Percentiles rank a stretch among this genome's conserved stretches.
Conservation (phyloP, 192 early-diverging fungal genomes). For the Backusella luteola region DNA sequence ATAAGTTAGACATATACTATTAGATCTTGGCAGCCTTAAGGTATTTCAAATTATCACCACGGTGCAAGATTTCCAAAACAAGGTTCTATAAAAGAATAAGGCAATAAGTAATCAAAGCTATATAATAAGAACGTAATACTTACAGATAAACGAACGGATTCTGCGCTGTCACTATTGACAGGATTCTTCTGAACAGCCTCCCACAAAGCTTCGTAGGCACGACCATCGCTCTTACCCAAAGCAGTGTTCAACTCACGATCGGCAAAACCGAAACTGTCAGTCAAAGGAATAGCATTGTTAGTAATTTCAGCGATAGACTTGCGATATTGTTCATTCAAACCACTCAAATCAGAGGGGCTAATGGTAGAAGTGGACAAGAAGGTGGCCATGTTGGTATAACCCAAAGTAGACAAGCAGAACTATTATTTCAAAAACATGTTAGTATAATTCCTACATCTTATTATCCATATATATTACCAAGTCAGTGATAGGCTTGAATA, state of each 20-base stretch:
- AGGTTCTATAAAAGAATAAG: constrained; percentile 11
- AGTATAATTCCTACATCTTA: no score
- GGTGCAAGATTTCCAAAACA: constrained; percentile 20
- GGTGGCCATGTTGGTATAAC: constrained; percentile 40
- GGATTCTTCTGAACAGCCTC: constrained; percentile 37
- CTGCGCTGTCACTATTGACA: constrained; percentile 20
- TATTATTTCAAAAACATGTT: constrained; percentile 40
- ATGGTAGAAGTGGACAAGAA: constrained; percentile 47
- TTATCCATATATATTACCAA: constrained; percentile 16
- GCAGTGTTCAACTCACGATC: constrained; percentile 69
- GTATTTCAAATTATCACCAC: constrained; percentile 9
- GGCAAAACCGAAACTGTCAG: constrained; percentile 71
- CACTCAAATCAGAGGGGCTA: constrained; percentile 36
- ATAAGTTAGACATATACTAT: neutral
- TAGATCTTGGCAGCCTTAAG: constrained; percentile 11
- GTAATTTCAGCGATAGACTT: constrained; percentile 49
- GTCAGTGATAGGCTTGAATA: constrained; percentile 20
- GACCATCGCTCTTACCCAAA: constrained; percentile 65
- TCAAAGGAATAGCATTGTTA: constrained; percentile 65
- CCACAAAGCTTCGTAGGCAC: constrained; percentile 68
- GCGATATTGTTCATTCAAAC: constrained; percentile 21
- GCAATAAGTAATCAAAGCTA: neutral
- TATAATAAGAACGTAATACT: neutral
- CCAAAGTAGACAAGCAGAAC: constrained; percentile 46
- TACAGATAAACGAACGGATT: constrained; percentile 21